Evolutionary conservation across 768 basidiomycete genomes (phyloP), one percentile per base, ranked within the genome.

Genomic region (Phlebiopsis gigantea): DNA sequence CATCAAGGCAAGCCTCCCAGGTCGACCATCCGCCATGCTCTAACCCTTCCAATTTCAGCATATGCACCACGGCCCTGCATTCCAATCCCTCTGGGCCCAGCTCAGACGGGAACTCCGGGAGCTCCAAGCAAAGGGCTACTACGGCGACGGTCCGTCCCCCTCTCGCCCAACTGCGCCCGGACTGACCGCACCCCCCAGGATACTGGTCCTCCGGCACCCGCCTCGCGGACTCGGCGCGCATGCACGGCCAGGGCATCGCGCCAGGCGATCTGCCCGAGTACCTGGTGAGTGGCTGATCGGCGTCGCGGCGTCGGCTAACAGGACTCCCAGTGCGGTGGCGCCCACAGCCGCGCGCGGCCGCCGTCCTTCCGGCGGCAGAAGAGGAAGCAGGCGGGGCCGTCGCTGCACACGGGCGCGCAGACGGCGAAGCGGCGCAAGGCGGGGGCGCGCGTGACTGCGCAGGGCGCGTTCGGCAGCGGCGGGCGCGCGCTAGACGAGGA

Each of bases 141-240:
- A 85, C 52, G 91, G 91, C 1, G 91, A 93, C 68, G 91, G 90
- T 87, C 2, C 19, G 57, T 26, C 34, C 29, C 46, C 17, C n/a
- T 24, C 28, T 31, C 30, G 42, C 43, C 19, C 19, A 1, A 12
- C 22, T 24, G 41, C 42, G n/a, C 44, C 14, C 46, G 15, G 46
- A 26, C 10, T 45, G 14, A 31, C 53, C 25, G 22, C 45, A 46
- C 25, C 19, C 22, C 39, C 31, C 60, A 92, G 89, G 90, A 8
- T 89, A 85, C 64, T 93, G 89, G 88, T 92, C 90, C 15, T 82
- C 85, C 43, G 90, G 91, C 1, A 81, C 71, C 15, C 79, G 88
- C 46, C 75, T 93, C 12, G 74, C 74, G 1, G 89, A 93, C 68
- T 87, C 88, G 0, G 75, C 77, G 1, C 72, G 68, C 41, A 68